These are phyloP conservation scores for Cercospora nicotianae DNA, from an alignment of 2,329 filamentous ascomycete species.

Conservation along the genomic window DNA sequence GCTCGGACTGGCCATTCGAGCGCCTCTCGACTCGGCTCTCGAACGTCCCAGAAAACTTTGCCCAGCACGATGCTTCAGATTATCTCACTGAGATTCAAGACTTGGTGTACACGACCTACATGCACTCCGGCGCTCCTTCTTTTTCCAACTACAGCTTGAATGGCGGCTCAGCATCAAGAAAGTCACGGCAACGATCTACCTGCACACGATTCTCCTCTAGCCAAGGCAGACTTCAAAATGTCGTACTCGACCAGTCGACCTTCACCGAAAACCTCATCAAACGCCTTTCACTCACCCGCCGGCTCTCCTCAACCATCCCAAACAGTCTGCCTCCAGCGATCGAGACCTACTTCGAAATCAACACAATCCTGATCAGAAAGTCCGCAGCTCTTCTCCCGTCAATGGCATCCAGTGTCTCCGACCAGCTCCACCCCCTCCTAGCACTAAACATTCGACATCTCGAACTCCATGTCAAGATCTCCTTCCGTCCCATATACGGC, in stretches of 20 bases:
- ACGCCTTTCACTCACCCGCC: constrained; percentile 11
- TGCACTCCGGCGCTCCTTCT: constrained; percentile 5
- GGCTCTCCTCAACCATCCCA: constrained; percentile 7
- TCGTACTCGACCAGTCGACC: constrained; percentile 9
- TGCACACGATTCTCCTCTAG: neutral
- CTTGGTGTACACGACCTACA: constrained; percentile 55
- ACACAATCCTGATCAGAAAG: constrained; percentile 11
- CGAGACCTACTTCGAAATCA: constrained; percentile 13
- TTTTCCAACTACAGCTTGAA: neutral
- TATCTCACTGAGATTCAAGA: constrained; percentile 79
- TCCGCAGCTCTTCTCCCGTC: constrained; percentile 11
- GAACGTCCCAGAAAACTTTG: constrained; percentile 57
- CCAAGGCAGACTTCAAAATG: neutral
- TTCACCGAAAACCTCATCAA: constrained; percentile 19
- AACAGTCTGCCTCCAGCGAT: constrained; percentile 13
- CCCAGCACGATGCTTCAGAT: constrained; percentile 74
- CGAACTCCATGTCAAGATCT: constrained; percentile 13
- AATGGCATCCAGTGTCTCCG: constrained; percentile 1
- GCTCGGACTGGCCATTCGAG: neutral
- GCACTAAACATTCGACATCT: constrained; percentile 12
- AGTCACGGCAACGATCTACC: neutral
- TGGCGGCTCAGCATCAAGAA: neutral
- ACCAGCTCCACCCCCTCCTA: constrained; percentile 15
- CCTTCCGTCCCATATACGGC: constrained; percentile 9
- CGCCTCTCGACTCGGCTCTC: neutral